Conservation (phyloP, 768 basidiomycete species). For the Hortiboletus campestris region DNA sequence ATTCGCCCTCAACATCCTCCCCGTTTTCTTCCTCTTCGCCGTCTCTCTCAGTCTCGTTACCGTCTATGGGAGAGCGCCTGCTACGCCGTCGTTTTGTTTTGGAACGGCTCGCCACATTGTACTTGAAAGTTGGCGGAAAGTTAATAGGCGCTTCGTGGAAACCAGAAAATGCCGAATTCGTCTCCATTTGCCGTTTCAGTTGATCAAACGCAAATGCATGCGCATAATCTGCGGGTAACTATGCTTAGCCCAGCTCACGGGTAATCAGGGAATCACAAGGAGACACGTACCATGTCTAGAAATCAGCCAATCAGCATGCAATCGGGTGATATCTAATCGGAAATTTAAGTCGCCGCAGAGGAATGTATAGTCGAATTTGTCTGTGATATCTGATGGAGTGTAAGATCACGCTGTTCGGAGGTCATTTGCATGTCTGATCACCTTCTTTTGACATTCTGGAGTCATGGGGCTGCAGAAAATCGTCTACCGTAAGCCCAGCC, state of each 20-base stretch:
- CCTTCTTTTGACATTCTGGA: slow-evolving; percentile 71
- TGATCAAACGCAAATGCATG: slow-evolving; percentile 93
- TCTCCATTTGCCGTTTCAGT: slow-evolving; percentile 70
- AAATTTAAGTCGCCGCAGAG: slow-evolving; percentile 93
- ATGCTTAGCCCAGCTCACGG: slow-evolving; percentile 7
- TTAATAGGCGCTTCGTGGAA: slow-evolving; percentile 78
- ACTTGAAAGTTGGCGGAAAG: slow-evolving; percentile 95
- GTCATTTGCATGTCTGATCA: slow-evolving; percentile 21
- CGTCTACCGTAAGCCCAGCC: slow-evolving; percentile 76
- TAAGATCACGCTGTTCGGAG: slow-evolving; percentile 8
- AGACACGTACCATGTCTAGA: slow-evolving; percentile 61
- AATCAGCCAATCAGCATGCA: slow-evolving; percentile 95
- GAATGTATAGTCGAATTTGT: slow-evolving; percentile 87
- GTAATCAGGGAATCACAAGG: background rate
- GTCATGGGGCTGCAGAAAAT: slow-evolving; percentile 66
- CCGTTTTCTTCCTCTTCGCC: slow-evolving; percentile 36
- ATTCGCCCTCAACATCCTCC: slow-evolving; percentile 46
- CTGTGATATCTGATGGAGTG: slow-evolving; percentile 59
- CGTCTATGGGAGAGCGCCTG: slow-evolving; percentile 37
- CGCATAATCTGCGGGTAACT: slow-evolving; percentile 56
- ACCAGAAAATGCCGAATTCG: slow-evolving; percentile 66
- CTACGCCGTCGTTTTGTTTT: slow-evolving; percentile 41
- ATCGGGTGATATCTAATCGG: slow-evolving; percentile 79
- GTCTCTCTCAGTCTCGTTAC: slow-evolving; percentile 41
- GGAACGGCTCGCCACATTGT: slow-evolving; percentile 66